These are phyloP conservation scores for Piloderma croceum DNA, from an alignment of 768 basidiomycete genomes.

Conservation along the genomic window DNA sequence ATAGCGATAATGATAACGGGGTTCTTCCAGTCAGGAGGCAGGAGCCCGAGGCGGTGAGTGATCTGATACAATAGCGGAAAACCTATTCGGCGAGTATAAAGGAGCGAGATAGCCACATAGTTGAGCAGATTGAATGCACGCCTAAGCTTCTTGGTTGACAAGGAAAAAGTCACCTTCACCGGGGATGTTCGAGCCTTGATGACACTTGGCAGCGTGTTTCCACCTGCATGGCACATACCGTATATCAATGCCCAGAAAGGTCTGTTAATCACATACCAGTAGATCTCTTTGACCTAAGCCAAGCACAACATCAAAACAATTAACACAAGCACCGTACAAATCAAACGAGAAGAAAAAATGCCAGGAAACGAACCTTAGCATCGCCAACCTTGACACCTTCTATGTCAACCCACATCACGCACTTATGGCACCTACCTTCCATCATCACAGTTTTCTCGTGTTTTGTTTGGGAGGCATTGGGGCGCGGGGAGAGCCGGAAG, in stretches of 20 bases:
- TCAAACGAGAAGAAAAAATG: neutral
- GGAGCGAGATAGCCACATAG: no score
- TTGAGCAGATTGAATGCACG: no score
- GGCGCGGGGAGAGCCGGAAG: slow-evolving; percentile 47
- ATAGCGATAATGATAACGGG: no score
- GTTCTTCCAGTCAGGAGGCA: no score
- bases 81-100: no score
- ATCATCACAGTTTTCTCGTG: slow-evolving; percentile 53
- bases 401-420: slow-evolving; percentile 63
- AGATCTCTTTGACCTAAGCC: slow-evolving; percentile 61
- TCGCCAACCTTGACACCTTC: slow-evolving; percentile 73
- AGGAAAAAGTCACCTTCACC: slow-evolving; percentile 57
- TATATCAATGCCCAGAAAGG: neutral
- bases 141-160: no score
- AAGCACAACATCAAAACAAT: neutral
- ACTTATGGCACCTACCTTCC: slow-evolving; percentile 77
- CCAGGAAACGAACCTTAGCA: slow-evolving; percentile 49
- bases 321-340: neutral
- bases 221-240: slow-evolving; percentile 41
- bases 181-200: slow-evolving; percentile 48
- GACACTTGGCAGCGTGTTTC: slow-evolving; percentile 81
- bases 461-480: slow-evolving; percentile 46
- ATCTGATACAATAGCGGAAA: no score
- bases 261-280: slow-evolving; percentile 50
- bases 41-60: no score